Evolutionary conservation across 2,329 filamentous ascomycete species (phyloP).

Genomic region (Karstenula rhodostoma): DNA sequence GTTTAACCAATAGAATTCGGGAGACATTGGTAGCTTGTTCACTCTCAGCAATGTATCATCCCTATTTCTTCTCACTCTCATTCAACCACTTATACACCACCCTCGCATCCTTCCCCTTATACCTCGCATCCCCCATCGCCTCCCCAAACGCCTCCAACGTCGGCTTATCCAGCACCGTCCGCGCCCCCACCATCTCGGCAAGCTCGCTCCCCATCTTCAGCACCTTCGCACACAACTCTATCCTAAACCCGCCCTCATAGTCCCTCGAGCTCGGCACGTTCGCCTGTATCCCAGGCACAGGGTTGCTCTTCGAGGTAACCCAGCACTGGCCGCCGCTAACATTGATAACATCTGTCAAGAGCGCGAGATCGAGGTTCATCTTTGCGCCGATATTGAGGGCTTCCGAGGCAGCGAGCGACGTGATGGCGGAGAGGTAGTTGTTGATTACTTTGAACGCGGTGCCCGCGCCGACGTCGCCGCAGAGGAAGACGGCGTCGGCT

Average conservation of each 20-base stretch:
- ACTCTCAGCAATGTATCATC: not conserved
- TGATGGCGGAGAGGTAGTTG: conserved; percentile 92
- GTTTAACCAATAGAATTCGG: not conserved
- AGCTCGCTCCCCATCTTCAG: conserved; percentile 45
- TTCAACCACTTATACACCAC: conserved; percentile 46
- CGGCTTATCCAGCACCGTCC: conserved; percentile 41
- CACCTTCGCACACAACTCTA: conserved; percentile 47
- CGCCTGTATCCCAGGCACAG: conserved; percentile 66
- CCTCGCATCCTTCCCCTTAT: conserved; percentile 43
- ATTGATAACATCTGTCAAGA: conserved; percentile 85
- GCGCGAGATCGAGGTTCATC: conserved; percentile 67
- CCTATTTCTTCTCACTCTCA: conserved; percentile 35
- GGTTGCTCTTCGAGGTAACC: conserved; percentile 93
- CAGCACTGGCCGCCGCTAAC: conserved; percentile 89
- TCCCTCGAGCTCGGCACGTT: conserved; percentile 50
- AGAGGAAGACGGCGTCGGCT: conserved; percentile 73
- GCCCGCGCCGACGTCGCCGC: conserved; percentile 82
- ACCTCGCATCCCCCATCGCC: conserved; percentile 37
- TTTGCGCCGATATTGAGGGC: conserved; percentile 69
- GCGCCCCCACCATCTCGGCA: conserved; percentile 46
- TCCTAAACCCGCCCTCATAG: conserved; percentile 51
- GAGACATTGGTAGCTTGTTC: not conserved
- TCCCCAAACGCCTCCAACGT: conserved; percentile 41
- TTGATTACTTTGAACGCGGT: conserved; percentile 92
- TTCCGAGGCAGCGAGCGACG: conserved; percentile 76